Evolutionary conservation across 2,329 filamentous ascomycete species (phyloP), one percentile per base, ranked within the genome.

Genomic region (Diatrype stigma): DNA sequence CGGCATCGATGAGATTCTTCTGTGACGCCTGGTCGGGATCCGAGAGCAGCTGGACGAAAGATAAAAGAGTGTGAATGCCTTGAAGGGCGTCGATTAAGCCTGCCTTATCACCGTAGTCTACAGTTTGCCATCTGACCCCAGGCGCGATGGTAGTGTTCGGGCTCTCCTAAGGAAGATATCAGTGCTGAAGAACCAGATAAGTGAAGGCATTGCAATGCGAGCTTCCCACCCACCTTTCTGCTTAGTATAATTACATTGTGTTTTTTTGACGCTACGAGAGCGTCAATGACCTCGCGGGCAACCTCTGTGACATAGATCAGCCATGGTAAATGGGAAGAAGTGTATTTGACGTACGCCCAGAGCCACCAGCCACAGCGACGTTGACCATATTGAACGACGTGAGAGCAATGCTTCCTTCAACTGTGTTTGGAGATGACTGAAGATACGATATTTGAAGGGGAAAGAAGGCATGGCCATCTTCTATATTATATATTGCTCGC

Each of bases 1-100:
- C 73, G 1, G 82, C 84, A 51, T 86, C 79, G 47, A 86, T 79
- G 45, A 87, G 66, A 30, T 73, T 74, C 52, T 71, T 74, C 59
- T 86, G 82, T 0, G 76, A 63, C n/a, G 63, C 62, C 30, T 70
- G 56, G 1, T 59, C 56, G 5, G 59, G 59, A 48, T 71, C 68
- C 0, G 60, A 58, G 2, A 70, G 60, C 1, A 66, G 53, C 5
- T 70, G 56, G 14, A 80, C 59, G 56, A 82, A 83, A 2, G 75
- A 81, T 0, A 82, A 64, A 3, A 85, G 65, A 0, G 77, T 80
- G 45, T 84, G 72, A 0, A 74, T 68, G 6, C 78, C 79, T 12
- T 59, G 48, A 1, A 84, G 64, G 0, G 64, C 60, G 5, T 64
- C 45, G 0, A 63, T 61, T 3, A 84, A 63, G 3, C 66, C 48